These are phyloP conservation scores for Polytolypa hystricis DNA, from an alignment of 2,329 filamentous ascomycete genomes.

Conservation along the genomic window DNA sequence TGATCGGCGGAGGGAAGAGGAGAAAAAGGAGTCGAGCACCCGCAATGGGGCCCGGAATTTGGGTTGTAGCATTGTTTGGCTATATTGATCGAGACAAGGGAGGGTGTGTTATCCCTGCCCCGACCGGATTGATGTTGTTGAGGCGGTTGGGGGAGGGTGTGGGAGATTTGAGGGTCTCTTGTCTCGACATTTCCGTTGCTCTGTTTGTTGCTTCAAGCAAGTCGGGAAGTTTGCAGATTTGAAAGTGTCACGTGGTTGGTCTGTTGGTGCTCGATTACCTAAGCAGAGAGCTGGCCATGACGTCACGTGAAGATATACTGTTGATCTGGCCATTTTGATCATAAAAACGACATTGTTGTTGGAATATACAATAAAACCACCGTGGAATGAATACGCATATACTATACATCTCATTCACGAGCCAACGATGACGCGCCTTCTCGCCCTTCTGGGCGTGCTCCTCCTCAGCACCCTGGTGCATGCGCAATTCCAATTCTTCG, in stretches of 20 bases:
- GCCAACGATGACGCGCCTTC: conserved; percentile 13
- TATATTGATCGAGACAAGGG: conserved; percentile 5
- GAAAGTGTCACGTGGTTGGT: not conserved
- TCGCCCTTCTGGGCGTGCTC: conserved; percentile 37
- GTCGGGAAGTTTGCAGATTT: no score
- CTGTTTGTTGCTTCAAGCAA: not conserved
- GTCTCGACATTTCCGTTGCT: no score
- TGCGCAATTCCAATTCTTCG: conserved; percentile 94
- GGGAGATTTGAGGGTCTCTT: no score
- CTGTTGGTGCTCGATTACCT: not conserved
- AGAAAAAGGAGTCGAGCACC: conserved; percentile 27
- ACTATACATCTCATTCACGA: no score
- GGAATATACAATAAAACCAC: no score
- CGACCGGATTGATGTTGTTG: conserved; percentile 1
- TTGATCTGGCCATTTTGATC: not conserved
- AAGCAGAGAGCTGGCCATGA: not conserved
- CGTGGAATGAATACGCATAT: no score
- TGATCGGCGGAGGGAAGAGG: conserved; percentile 20
- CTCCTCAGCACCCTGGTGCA: conserved; percentile 48
- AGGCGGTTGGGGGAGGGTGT: no score
- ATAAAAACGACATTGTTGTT: no score
- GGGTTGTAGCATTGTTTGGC: conserved; percentile 33
- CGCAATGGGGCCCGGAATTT: conserved; percentile 29
- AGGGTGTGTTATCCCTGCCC: not conserved
- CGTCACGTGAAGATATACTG: not conserved